Conservation (phyloP, 2,329 filamentous ascomycete species). For the Fusarium multiceps region DNA sequence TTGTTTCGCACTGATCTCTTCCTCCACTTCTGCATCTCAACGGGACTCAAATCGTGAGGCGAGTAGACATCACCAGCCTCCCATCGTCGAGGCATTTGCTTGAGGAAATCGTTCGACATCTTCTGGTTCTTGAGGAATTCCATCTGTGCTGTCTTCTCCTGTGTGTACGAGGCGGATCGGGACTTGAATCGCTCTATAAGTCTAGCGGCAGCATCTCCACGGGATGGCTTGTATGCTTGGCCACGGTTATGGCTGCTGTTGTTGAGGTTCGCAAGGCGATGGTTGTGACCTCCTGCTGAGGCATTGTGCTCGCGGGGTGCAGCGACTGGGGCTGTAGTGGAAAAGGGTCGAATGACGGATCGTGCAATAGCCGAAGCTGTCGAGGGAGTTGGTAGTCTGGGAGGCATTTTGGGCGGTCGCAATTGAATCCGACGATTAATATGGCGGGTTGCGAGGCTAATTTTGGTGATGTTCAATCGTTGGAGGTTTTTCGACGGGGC, state of each 20-base stretch:
- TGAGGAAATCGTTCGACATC: constrained; percentile 64
- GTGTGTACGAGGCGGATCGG: constrained; percentile 34
- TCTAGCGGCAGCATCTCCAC: constrained; percentile 46
- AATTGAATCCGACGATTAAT: constrained; percentile 20
- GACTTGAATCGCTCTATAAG: constrained; percentile 46
- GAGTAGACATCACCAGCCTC: constrained; percentile 85
- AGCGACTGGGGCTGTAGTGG: constrained; percentile 45
- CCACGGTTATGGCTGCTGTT: constrained; percentile 26
- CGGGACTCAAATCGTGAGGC: constrained; percentile 83
- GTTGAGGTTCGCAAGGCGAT: constrained; percentile 41
- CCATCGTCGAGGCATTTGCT: constrained; percentile 78
- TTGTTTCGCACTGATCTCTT: constrained; percentile 64
- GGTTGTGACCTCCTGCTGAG: constrained; percentile 17
- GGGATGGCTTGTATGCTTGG: not conserved
- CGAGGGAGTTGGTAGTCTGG: constrained; percentile 50
- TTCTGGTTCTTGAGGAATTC: constrained; percentile 55
- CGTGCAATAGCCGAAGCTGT: constrained; percentile 35
- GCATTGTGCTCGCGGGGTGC: constrained; percentile 39
- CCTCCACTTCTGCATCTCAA: constrained; percentile 86
- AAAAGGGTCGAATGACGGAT: constrained; percentile 46
- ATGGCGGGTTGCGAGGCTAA: constrained; percentile 11
- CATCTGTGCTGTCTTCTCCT: constrained; percentile 50
- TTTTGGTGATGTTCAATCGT: constrained; percentile 34
- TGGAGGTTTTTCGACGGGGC: constrained; percentile 45
- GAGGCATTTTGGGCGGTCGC: constrained; percentile 53